Percentiles rank a stretch among this genome's conserved stretches.
These are phyloP conservation scores for Cenchrus americanus DNA, from an alignment of 176 grass and related monocot species.

Conservation along the genomic window DNA sequence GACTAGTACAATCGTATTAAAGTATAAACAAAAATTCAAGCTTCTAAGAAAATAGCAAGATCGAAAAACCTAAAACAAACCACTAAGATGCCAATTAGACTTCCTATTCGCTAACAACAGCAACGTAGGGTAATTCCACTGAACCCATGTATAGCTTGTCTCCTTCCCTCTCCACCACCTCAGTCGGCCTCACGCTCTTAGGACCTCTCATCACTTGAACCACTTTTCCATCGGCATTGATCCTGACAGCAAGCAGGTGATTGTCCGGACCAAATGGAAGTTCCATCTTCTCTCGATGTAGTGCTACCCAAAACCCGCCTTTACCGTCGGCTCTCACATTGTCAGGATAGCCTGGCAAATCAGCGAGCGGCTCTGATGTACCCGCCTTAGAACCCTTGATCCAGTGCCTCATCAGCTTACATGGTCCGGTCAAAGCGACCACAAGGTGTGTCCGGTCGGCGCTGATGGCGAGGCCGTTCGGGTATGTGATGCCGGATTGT, in stretches of 20 bases:
- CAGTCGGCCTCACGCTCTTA: background rate
- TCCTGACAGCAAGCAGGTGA: background rate
- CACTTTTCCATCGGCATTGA: background rate
- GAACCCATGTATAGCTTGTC: background rate
- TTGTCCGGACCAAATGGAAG: background rate
- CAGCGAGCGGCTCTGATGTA: slow-evolving; percentile 17
- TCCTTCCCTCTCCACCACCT: background rate
- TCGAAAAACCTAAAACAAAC: no score
- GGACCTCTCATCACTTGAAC: background rate
- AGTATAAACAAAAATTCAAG: background rate
- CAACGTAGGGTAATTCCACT: background rate
- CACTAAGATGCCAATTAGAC: no score
- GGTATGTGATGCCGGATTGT: background rate
- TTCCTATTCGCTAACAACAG: background rate
- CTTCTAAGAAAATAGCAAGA: background rate
- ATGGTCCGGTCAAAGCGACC: background rate
- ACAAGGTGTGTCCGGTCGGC: slow-evolving; percentile 35
- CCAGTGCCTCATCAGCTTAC: slow-evolving; percentile 44
- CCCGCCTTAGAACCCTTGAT: slow-evolving; percentile 21
- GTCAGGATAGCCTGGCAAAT: slow-evolving; percentile 55
- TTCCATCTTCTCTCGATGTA: slow-evolving; percentile 25
- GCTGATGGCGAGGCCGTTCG: slow-evolving; percentile 33
- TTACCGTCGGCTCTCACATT: slow-evolving; percentile 33
- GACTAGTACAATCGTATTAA: background rate
- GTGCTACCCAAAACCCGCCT: slow-evolving; percentile 48